Conservation (phyloP, 2,329 filamentous ascomycete species). For the Scedosporium apiospermum region DNA sequence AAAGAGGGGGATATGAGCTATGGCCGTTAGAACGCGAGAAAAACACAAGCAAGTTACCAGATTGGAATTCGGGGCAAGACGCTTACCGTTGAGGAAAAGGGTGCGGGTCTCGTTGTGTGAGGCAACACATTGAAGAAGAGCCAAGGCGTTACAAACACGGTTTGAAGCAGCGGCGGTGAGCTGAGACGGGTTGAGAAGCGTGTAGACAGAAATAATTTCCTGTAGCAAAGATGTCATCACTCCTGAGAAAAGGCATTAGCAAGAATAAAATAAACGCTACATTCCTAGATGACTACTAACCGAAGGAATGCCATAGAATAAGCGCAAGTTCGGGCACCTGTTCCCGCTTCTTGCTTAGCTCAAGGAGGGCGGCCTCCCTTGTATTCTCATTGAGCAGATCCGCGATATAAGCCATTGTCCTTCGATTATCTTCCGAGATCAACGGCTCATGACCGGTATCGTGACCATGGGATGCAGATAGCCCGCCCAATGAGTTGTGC, state of each 20-base stretch:
- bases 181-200: constrained; percentile 90
- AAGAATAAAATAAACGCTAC: not conserved
- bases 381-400: constrained; percentile 82
- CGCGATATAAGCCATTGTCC: constrained; percentile 87
- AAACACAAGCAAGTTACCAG: not conserved
- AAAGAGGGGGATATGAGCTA: constrained; percentile 94
- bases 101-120: constrained; percentile 94
- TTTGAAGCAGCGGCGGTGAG: constrained; percentile 96
- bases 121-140: constrained; percentile 90
- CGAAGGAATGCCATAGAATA: constrained; percentile 97
- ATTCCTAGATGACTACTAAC: constrained; percentile 39
- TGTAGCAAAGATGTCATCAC: constrained; percentile 97
- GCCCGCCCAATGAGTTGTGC: constrained; percentile 18
- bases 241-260: constrained; percentile 39
- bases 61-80: not conserved
- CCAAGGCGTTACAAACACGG: constrained; percentile 92
- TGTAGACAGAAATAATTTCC: constrained; percentile 98
- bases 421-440: constrained; percentile 79
- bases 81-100: constrained; percentile 80
- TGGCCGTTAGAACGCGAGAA: not conserved
- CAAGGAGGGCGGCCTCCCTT: constrained; percentile 81
- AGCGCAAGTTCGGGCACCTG: constrained; percentile 93
- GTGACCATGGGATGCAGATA: constrained; percentile 38
- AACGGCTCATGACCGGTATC: constrained; percentile 50
- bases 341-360: constrained; percentile 97